Evolutionary conservation across 257 asterid species (phyloP).

Genomic region (Fraxinus americana): DNA sequence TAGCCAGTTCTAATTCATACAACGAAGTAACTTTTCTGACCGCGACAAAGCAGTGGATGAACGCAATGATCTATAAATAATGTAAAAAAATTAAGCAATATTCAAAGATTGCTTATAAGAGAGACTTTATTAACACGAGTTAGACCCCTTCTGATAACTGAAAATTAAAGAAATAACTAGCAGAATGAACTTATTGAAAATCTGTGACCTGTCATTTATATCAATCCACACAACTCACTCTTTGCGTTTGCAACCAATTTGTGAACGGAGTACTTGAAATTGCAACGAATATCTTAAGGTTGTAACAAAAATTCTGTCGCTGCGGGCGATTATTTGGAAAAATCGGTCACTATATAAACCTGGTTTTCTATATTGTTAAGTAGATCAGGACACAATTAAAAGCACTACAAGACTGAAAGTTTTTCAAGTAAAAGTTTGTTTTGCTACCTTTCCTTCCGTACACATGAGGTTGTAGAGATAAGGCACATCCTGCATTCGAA

Average conservation of each 20-base stretch:
- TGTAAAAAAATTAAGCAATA: neutral
- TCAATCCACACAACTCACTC: neutral
- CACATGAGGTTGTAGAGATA: conserved; percentile 37
- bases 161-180: neutral
- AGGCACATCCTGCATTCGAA: conserved; percentile 44
- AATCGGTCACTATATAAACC: neutral
- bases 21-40: conserved; percentile 73
- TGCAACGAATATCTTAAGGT: neutral
- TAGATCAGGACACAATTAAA: neutral
- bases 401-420: neutral
- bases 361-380: too few species aligned
- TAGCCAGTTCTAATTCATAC: conserved; percentile 77
- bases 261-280: neutral
- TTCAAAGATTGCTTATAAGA: neutral
- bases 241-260: neutral
- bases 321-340: neutral
- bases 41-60: conserved; percentile 91
- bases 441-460: conserved; percentile 48
- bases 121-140: neutral
- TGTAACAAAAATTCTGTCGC: too few species aligned
- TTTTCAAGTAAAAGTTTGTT: neutral
- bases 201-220: neutral
- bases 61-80: conserved; percentile 60
- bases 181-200: neutral
- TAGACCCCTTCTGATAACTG: neutral